Conservation (phyloP, 306 rosid genomes). For the Trichosanthes cucumerina region DNA sequence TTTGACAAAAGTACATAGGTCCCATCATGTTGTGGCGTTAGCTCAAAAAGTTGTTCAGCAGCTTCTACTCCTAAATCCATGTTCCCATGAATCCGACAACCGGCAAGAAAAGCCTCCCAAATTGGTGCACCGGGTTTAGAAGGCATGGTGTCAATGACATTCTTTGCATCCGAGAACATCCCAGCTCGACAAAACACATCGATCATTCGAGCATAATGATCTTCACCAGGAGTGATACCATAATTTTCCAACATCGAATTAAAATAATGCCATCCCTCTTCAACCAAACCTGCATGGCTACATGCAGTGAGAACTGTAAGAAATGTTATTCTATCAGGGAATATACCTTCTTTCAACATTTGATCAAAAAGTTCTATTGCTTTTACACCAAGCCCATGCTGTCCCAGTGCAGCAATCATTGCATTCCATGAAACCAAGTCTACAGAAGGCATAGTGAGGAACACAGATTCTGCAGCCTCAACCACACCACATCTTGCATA, state of each 20-base stretch:
- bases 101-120: constrained; percentile 5
- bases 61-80: constrained; percentile 16
- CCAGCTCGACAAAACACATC: constrained; percentile 5
- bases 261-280: constrained; percentile 13
- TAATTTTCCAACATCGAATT: background rate
- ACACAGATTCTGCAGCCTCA: constrained; percentile 14
- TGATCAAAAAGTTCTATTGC: constrained; percentile 12
- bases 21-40: constrained; percentile 14
- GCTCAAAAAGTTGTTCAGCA: constrained; percentile 14
- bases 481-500: constrained; percentile 17
- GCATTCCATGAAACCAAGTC: constrained; percentile 1
- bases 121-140: constrained; percentile 4
- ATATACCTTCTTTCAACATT: constrained; percentile 12
- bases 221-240: constrained; percentile 8
- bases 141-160: constrained; percentile 12
- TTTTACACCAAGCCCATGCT: constrained; percentile 15
- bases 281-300: constrained; percentile 12
- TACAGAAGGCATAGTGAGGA: background rate
- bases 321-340: constrained; percentile 18
- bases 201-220: constrained; percentile 1
- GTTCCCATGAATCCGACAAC: constrained; percentile 14
- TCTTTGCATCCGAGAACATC: constrained; percentile 11
- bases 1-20: constrained; percentile 3
- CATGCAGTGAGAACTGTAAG: constrained; percentile 15
- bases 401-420: background rate